These are phyloP conservation scores for Schoenoplectus triqueter DNA, from an alignment of 202 grass and related monocot species.

Conservation along the genomic window DNA sequence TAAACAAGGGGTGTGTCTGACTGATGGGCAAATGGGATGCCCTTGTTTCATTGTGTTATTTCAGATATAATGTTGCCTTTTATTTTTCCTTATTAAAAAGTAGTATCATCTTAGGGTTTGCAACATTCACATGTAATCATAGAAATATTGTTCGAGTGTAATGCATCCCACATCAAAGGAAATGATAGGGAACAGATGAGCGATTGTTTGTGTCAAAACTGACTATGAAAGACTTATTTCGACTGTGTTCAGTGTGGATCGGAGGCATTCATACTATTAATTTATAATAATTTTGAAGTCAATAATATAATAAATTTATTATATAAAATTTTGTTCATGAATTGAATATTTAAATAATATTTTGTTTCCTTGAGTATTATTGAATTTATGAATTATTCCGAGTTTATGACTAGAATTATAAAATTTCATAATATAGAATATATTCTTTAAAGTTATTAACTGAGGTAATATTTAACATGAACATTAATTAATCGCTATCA, in stretches of 20 bases:
- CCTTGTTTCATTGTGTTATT: background rate
- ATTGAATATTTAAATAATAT: no score
- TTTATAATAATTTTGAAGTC: no score
- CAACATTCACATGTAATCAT: slow-evolving; percentile 6
- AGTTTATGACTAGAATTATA: no score
- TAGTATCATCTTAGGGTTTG: slow-evolving; percentile 25
- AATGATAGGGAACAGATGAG: slow-evolving; percentile 30
- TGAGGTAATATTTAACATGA: no score
- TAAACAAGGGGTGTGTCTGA: background rate
- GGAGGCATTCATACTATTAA: slow-evolving; percentile 52
- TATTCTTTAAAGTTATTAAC: no score
- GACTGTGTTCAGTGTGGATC: slow-evolving; percentile 66
- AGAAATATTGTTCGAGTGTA: slow-evolving; percentile 25
- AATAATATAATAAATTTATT: no score
- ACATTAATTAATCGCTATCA: no score
- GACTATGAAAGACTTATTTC: slow-evolving; percentile 47
- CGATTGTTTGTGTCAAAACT: slow-evolving; percentile 46
- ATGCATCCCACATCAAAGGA: background rate
- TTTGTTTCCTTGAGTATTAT: no score
- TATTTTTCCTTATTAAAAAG: background rate
- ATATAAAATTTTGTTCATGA: no score
- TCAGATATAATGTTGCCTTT: slow-evolving; percentile 3
- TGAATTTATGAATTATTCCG: no score
- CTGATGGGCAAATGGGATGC: background rate
- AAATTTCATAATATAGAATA: no score